phyloP scores from a whole-genome alignment of 805 yeast genomes.

The Sungouiella blattae region DNA sequence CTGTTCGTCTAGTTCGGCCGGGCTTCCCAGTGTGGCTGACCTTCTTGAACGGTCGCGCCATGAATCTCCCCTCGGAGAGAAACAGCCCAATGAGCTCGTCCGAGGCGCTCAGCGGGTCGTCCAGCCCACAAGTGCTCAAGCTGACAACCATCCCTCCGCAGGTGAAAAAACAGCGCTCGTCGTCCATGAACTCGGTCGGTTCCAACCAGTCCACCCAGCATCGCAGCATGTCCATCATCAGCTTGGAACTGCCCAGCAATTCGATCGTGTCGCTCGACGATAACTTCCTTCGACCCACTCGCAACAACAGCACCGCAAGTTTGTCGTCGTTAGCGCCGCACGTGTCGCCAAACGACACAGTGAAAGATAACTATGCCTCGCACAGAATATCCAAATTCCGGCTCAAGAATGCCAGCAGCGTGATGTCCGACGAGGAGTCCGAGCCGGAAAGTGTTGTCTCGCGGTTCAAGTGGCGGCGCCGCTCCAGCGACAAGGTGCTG shows the following conservation, averaged over 20 bases:
- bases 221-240: conserved; percentile 35
- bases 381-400: conserved; percentile 3
- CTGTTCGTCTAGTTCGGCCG: no score
- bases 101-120: conserved; percentile 4
- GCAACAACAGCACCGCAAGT: conserved; percentile 32
- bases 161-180: conserved; percentile 25
- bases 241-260: conserved; percentile 39
- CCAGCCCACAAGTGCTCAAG: conserved; percentile 5
- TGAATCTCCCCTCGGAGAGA: not conserved
- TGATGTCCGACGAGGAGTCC: conserved; percentile 37
- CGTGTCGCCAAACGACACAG: conserved; percentile 8
- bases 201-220: conserved; percentile 26
- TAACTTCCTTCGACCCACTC: conserved; percentile 20
- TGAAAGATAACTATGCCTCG: conserved; percentile 1
- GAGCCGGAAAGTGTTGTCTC: conserved; percentile 21
- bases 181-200: conserved; percentile 29
- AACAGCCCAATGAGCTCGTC: conserved; percentile 8
- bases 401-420: conserved; percentile 16
- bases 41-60: no score
- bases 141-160: conserved; percentile 2
- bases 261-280: conserved; percentile 41
- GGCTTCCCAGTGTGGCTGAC: no score
- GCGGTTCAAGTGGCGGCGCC: conserved; percentile 13
- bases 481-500: conserved; percentile 14
- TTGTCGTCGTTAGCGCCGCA: conserved; percentile 15